Conservation (phyloP, 2,329 filamentous ascomycete species). For the Myrmaecium sp. region DNA sequence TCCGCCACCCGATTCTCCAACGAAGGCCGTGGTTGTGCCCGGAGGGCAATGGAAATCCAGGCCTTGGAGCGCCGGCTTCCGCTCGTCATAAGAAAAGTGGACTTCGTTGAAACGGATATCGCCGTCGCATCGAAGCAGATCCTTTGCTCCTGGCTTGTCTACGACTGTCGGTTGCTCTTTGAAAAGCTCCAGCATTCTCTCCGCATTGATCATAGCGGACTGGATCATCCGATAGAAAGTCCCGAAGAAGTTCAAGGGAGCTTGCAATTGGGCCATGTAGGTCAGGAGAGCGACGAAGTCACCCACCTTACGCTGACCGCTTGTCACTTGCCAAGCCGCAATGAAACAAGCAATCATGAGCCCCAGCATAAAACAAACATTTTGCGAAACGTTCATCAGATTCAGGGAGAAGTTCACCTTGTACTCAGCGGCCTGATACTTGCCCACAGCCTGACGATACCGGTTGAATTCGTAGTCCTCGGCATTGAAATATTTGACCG, state of each 20-base stretch:
- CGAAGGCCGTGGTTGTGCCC: constrained; percentile 86
- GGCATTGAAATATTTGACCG: constrained; percentile 49
- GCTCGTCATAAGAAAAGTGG: constrained; percentile 74
- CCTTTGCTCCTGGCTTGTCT: constrained; percentile 49
- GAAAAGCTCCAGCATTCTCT: constrained; percentile 88
- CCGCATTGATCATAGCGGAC: constrained; percentile 92
- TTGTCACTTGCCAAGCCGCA: constrained; percentile 51
- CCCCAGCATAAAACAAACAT: constrained; percentile 45
- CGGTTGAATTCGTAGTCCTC: constrained; percentile 40
- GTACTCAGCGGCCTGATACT: constrained; percentile 41
- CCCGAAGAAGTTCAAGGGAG: constrained; percentile 60
- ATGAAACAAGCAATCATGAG: constrained; percentile 54
- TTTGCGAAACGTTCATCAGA: constrained; percentile 44
- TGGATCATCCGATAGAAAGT: constrained; percentile 94
- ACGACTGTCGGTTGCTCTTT: constrained; percentile 87
- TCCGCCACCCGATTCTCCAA: constrained; percentile 90
- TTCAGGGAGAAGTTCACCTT: constrained; percentile 39
- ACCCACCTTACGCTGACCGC: constrained; percentile 42
- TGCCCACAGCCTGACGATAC: constrained; percentile 38
- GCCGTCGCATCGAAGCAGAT: constrained; percentile 54
- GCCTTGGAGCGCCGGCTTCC: constrained; percentile 69
- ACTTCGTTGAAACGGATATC: constrained; percentile 80
- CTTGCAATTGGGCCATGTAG: constrained; percentile 58
- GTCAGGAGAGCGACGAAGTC: constrained; percentile 55
- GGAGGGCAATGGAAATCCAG: constrained; percentile 73